Percentiles rank a stretch among this genome's conserved stretches.
These are phyloP conservation scores for Xylaria digitata DNA, from an alignment of 2,329 filamentous ascomycete species.

Conservation along the genomic window DNA sequence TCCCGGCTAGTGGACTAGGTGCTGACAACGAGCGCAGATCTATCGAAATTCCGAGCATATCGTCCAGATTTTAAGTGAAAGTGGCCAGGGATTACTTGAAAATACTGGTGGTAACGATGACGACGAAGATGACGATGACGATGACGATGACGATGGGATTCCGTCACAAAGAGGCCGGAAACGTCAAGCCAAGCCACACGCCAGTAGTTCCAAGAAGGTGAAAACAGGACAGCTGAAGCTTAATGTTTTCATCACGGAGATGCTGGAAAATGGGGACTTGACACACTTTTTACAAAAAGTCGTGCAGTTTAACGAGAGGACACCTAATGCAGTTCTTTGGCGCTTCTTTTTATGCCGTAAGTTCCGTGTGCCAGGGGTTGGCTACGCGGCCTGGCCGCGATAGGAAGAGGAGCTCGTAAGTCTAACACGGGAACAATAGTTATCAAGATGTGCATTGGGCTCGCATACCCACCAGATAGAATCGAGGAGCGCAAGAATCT, in stretches of 20 bases:
- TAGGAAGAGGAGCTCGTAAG: too few relatives aligned
- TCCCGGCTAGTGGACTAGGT: background rate
- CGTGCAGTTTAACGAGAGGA: background rate
- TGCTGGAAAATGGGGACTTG: slow-evolving; percentile 38
- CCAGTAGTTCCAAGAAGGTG: background rate
- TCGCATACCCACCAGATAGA: slow-evolving; percentile 33
- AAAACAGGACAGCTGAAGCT: background rate
- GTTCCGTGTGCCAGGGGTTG: background rate
- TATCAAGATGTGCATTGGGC: slow-evolving; percentile 37
- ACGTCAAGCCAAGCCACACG: too few relatives aligned
- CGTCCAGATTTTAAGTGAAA: slow-evolving; percentile 22
- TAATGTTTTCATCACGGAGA: slow-evolving; percentile 34
- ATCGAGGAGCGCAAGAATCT: background rate
- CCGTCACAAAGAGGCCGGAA: background rate
- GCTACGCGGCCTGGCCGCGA: background rate
- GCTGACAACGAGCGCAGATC: slow-evolving; percentile 16
- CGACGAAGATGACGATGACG: background rate
- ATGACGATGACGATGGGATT: background rate
- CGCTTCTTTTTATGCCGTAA: slow-evolving; percentile 39
- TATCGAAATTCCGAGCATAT: slow-evolving; percentile 32
- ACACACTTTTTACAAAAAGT: slow-evolving; percentile 23
- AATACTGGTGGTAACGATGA: background rate
- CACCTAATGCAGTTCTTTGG: slow-evolving; percentile 37
- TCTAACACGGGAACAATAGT: slow-evolving; percentile 26
- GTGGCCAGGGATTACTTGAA: slow-evolving; percentile 8